phyloP scores from a whole-genome alignment of 2,329 filamentous ascomycete species.

The Corniculantispora saksenae region DNA sequence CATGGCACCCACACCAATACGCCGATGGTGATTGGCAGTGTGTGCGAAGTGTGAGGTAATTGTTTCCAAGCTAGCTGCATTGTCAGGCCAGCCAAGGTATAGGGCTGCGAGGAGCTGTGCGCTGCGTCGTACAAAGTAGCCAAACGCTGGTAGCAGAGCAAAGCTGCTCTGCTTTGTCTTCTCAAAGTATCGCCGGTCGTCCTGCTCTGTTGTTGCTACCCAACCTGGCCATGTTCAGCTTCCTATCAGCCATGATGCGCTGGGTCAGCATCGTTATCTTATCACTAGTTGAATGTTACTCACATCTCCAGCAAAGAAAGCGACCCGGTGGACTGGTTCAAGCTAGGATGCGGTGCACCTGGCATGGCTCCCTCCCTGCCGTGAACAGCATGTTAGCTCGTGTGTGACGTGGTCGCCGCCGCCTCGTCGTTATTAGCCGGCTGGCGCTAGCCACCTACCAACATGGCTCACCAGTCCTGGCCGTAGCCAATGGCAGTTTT shows the following conservation, averaged over 20 bases:
- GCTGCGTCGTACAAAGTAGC: not conserved
- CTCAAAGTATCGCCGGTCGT: not conserved
- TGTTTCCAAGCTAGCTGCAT: not conserved
- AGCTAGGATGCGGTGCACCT: not conserved
- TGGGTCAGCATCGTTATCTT: not conserved
- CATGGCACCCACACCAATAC: not conserved
- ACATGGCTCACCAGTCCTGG: not conserved
- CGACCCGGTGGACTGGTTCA: conserved; percentile 4
- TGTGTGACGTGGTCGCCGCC: conserved; percentile 1
- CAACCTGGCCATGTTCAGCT: not conserved
- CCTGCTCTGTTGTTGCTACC: not conserved
- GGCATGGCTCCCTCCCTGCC: not conserved
- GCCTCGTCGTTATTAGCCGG: not conserved
- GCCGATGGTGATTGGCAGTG: not conserved
- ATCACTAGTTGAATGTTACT: not conserved
- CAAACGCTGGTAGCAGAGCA: not conserved
- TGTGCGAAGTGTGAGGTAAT: not conserved
- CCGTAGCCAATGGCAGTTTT: too few species aligned
- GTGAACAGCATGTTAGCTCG: not conserved
- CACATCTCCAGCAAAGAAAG: not conserved
- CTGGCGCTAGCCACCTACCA: not conserved
- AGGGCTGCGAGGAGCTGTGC: not conserved
- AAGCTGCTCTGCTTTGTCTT: not conserved
- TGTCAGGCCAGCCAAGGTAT: not conserved
- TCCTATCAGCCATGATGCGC: not conserved